Evolutionary conservation across 371 early-diverging fungal species (phyloP).

Genomic region (Rhizopus sp.): DNA sequence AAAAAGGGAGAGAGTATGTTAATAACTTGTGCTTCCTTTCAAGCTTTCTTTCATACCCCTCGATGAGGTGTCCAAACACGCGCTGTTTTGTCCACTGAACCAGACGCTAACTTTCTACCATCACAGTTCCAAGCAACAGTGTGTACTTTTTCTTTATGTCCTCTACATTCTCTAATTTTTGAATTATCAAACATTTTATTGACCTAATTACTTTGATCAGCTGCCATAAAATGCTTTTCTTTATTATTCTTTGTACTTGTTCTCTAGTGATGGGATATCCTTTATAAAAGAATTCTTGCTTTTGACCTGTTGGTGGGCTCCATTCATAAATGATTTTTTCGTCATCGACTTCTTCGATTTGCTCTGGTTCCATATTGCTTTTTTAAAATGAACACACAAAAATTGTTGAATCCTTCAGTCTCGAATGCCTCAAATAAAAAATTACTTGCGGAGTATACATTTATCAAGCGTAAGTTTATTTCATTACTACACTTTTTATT

Average conservation of each 20-base stretch:
- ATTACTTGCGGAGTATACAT: too few relatives aligned
- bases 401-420: not conserved
- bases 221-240: not conserved
- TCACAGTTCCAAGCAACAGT: slow-evolving; percentile 71
- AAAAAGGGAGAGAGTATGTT: not conserved
- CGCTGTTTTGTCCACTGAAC: slow-evolving; percentile 71
- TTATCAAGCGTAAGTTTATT: too few relatives aligned
- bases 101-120: slow-evolving; percentile 66
- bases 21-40: not conserved
- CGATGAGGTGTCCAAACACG: slow-evolving; percentile 70
- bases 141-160: slow-evolving; percentile 64
- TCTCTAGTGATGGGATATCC: slow-evolving; percentile 30
- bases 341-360: slow-evolving; percentile 12
- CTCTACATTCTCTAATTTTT: slow-evolving; percentile 52
- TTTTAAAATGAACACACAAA: not conserved
- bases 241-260: slow-evolving; percentile 23
- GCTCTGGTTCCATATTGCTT: not conserved
- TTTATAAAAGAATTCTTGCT: slow-evolving; percentile 33
- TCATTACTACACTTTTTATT: too few relatives aligned
- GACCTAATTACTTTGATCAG: slow-evolving; percentile 16
- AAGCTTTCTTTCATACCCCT: slow-evolving; percentile 37
- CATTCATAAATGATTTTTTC: slow-evolving; percentile 41
- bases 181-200: slow-evolving; percentile 35
- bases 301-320: slow-evolving; percentile 39
- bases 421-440: too few relatives aligned